Percentiles rank a stretch among this genome's conserved stretches.
Evolutionary conservation across 2,329 filamentous ascomycete genomes (phyloP).

Genomic region (Trichocomaceae sp.): DNA sequence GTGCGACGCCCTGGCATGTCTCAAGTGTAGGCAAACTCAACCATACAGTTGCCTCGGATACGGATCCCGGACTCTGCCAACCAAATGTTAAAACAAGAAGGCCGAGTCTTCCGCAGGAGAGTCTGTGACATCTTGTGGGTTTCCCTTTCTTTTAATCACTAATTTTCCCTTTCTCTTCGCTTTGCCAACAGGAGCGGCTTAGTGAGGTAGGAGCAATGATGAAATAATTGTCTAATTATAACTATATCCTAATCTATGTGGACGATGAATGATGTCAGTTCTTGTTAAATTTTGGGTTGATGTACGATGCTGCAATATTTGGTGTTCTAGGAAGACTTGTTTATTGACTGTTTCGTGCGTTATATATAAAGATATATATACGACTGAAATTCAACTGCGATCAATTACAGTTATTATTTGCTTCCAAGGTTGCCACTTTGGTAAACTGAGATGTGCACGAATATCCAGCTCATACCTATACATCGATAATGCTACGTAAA

Average conservation of each 20-base stretch:
- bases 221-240: not conserved
- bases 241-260: not conserved
- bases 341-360: not conserved
- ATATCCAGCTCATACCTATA: not conserved
- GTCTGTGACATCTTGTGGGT: not conserved
- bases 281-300: not conserved
- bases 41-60: not conserved
- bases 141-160: not conserved
- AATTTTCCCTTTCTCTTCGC: not conserved
- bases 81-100: not conserved
- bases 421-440: too few relatives aligned
- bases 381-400: not conserved
- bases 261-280: slow-evolving; percentile 1
- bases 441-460: too few relatives aligned
- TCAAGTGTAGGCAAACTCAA: slow-evolving; percentile 33
- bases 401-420: too few relatives aligned
- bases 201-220: not conserved
- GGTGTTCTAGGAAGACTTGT: not conserved
- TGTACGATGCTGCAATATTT: not conserved
- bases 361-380: not conserved
- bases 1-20: slow-evolving; percentile 38
- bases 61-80: not conserved
- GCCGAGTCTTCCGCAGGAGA: not conserved
- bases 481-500: not conserved
- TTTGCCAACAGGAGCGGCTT: not conserved